Conservation (phyloP, 345 rosid genomes). For the Bruguiera parviflora region DNA sequence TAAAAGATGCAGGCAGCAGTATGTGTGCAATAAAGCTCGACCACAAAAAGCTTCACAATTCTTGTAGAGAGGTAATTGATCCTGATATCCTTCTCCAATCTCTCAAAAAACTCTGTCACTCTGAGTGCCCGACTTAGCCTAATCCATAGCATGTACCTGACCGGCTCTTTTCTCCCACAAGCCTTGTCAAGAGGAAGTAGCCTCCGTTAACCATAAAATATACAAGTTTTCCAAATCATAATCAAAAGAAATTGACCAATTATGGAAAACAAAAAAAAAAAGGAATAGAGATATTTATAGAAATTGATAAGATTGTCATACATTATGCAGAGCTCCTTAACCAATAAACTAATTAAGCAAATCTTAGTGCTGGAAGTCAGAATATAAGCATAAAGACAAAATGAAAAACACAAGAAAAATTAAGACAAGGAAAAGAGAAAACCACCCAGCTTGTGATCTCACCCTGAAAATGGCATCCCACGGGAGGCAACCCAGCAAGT, state of each 20-base stretch:
- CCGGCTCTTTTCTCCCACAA: conserved; percentile 56
- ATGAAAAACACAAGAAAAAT: too few species aligned
- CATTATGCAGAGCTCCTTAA: too few species aligned
- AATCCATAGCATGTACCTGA: conserved; percentile 73
- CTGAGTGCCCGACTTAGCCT: conserved; percentile 58
- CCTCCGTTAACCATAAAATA: neutral
- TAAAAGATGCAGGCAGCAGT: conserved; percentile 92
- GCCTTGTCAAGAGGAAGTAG: conserved; percentile 33
- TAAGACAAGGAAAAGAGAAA: too few species aligned
- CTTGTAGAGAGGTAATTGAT: conserved; percentile 77
- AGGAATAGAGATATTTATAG: too few species aligned
- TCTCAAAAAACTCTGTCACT: conserved; percentile 62
- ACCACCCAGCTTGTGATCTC: neutral
- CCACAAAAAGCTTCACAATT: conserved; percentile 78
- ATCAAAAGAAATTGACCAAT: too few species aligned
- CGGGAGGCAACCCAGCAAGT: conserved; percentile 69
- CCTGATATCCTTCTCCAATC: conserved; percentile 76
- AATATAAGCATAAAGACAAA: too few species aligned
- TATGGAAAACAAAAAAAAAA: too few species aligned
- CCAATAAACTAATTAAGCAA: too few species aligned
- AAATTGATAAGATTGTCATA: too few species aligned
- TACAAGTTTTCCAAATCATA: neutral
- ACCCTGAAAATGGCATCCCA: conserved; percentile 90
- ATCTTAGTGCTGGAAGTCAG: too few species aligned
- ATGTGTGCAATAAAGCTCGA: conserved; percentile 85